Evolutionary conservation across 495 filamentous ascomycete genomes (phyloP), one percentile per base, ranked within the genome.

Genomic region (Daldinia grandis): DNA sequence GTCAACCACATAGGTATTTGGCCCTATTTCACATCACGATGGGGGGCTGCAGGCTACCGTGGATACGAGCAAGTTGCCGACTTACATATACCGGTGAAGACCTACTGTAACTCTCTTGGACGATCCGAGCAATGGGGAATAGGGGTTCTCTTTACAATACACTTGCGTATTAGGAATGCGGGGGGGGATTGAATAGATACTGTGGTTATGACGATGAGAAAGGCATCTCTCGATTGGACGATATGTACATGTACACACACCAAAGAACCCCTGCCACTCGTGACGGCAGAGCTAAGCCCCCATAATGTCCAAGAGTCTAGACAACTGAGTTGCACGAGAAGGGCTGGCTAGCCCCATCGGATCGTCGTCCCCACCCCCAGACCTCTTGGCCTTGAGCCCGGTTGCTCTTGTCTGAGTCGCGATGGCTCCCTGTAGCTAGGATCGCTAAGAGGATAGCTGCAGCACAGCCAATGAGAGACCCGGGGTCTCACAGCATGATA

Each of bases 391-490:
- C 33, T 63, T 9, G 58, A 66, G 62, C 63, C 63, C 58, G 6
- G 44, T 62, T 49, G 58, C 35, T 24, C 49, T 69, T 56, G 37
- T 65, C 19, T 55, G 64, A 67, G 58, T 67, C 58, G 58, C 51
- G 69, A 72, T 72, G 53, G 53, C 21, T 64, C 38, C 59, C 28
- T 9, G 27, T 17, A 62, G 55, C 68, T 54, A 33, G 57, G 47
- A 30, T 19, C 33, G 27, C 47, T 25, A 33, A 33, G 49, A 44
- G 51, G 55, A 55, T 63, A 59, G 51, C 59, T 38, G 53, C 64
- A 30, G 58, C 57, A 42, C 56, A 44, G 64, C 69, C 69, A 72
- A 72, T 72, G 9, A 55, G 54, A 33, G 59, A 25, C 30, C 47
- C 64, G 53, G 31, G 4, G 69, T 67, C 8, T 54, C 49, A 72